Evolutionary conservation across 2,329 filamentous ascomycete genomes (phyloP).

Genomic region (Laburnicola sp.): DNA sequence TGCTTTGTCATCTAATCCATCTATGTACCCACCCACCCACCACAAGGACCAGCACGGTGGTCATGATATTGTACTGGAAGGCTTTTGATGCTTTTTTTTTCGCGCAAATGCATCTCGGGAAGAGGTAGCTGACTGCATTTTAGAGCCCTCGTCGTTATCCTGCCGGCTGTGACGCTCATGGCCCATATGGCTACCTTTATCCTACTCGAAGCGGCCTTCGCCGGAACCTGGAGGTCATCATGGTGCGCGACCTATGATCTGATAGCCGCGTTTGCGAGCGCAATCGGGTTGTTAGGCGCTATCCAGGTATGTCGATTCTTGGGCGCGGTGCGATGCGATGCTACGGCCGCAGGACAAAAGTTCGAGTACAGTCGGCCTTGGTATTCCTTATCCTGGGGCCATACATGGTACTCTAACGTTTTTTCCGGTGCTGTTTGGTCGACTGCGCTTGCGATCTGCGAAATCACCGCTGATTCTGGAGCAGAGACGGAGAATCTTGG

Average conservation of each 20-base stretch:
- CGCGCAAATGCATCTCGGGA: not conserved
- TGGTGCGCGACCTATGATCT: constrained; percentile 46
- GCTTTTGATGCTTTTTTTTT: not conserved
- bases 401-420: not conserved
- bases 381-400: too few relatives aligned
- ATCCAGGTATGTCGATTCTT: constrained; percentile 43
- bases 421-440: not conserved
- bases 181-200: constrained; percentile 27
- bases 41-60: too few relatives aligned
- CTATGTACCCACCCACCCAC: too few relatives aligned
- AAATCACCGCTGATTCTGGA: constrained; percentile 17
- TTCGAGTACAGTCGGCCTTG: too few relatives aligned
- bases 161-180: constrained; percentile 34
- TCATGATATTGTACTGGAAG: too few relatives aligned
- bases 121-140: not conserved
- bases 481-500: constrained; percentile 28
- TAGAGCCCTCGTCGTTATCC: constrained; percentile 35
- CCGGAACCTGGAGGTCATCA: constrained; percentile 34
- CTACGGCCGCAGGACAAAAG: not conserved
- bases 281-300: constrained; percentile 49
- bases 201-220: constrained; percentile 34
- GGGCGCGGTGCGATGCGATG: not conserved
- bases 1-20: too few relatives aligned
- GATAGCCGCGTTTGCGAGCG: constrained; percentile 45
- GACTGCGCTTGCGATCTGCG: not conserved